These are phyloP conservation scores for Penicillium sp. DNA, from an alignment of 2,329 filamentous ascomycete species.

Conservation along the genomic window DNA sequence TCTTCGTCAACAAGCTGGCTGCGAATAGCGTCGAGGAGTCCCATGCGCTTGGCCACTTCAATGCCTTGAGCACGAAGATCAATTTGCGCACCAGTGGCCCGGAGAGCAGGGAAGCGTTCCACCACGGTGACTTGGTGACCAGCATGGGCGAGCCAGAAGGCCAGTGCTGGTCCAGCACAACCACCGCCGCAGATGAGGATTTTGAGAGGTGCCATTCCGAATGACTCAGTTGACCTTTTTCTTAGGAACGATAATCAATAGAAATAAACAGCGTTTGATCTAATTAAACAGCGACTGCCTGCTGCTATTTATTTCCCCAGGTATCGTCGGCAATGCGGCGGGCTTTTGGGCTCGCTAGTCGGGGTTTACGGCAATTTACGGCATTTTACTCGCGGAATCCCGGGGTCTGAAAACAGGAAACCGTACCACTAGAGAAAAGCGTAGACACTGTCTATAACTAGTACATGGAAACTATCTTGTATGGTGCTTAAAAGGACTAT, in stretches of 20 bases:
- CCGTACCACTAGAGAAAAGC: too few relatives aligned
- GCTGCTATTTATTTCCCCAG: too few relatives aligned
- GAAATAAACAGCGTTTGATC: too few relatives aligned
- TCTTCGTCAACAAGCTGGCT: constrained; percentile 46
- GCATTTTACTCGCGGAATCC: constrained; percentile 2
- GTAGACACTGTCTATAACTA: too few relatives aligned
- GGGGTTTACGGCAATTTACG: constrained; percentile 1
- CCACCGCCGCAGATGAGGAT: constrained; percentile 50
- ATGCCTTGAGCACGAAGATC: constrained; percentile 55
- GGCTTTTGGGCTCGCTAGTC: too few relatives aligned
- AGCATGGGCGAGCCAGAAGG: constrained; percentile 48
- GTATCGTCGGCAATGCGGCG: too few relatives aligned
- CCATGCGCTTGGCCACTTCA: constrained; percentile 53
- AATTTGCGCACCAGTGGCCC: constrained; percentile 52
- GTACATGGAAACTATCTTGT: too few relatives aligned
- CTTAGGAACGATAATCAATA: too few relatives aligned
- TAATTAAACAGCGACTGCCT: too few relatives aligned
- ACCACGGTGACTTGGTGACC: constrained; percentile 41
- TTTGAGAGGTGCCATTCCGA: constrained; percentile 39
- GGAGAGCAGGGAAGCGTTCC: constrained; percentile 44
- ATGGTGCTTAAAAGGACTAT: too few relatives aligned
- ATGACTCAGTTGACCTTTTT: too few relatives aligned
- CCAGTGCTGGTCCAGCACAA: constrained; percentile 46
- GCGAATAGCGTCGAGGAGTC: constrained; percentile 45
- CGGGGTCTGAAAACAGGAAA: too few relatives aligned